These are phyloP conservation scores for Fomitopsis serialis DNA, from an alignment of 768 basidiomycete genomes.

Conservation along the genomic window DNA sequence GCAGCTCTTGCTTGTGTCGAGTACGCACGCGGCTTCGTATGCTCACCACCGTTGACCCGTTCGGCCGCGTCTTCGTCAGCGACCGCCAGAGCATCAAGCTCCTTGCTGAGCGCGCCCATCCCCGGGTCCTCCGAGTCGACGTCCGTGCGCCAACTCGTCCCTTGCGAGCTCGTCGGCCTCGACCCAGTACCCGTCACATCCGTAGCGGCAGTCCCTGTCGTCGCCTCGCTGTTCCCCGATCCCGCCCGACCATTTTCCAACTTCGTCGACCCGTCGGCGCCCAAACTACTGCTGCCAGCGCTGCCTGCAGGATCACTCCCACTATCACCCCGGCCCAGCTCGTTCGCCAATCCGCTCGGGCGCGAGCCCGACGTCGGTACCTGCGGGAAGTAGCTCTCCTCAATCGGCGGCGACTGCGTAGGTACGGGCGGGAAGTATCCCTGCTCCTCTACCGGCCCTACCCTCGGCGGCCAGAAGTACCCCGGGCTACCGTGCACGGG, in stretches of 20 bases:
- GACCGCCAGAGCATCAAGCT: slow-evolving; percentile 1
- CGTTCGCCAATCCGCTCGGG: slow-evolving; percentile 24
- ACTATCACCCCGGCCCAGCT: slow-evolving; percentile 15
- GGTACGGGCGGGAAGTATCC: slow-evolving; percentile 38
- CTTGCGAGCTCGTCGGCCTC: slow-evolving; percentile 16
- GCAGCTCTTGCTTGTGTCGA: slow-evolving; percentile 1
- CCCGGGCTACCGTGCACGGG: slow-evolving; percentile 35
- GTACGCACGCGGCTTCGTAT: slow-evolving; percentile 1
- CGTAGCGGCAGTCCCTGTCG: slow-evolving; percentile 4
- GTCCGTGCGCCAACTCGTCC: slow-evolving; percentile 22
- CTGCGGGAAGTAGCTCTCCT: slow-evolving; percentile 39
- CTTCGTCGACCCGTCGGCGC: neutral
- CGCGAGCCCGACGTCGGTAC: slow-evolving; percentile 18
- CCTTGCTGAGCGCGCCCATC: neutral
- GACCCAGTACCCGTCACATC: slow-evolving; percentile 7
- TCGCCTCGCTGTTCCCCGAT: slow-evolving; percentile 12
- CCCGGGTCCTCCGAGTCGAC: neutral
- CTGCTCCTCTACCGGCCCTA: slow-evolving; percentile 16
- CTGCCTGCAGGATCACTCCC: slow-evolving; percentile 1
- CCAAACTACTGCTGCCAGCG: neutral
- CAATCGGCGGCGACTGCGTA: slow-evolving; percentile 7
- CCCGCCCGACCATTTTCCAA: slow-evolving; percentile 4
- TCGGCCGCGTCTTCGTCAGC: neutral
- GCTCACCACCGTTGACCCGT: neutral
- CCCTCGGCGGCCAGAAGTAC: slow-evolving; percentile 1